Evolutionary conservation across 139 green algal genomes (phyloP), one percentile per base, ranked within the genome.

Genomic region (Helicosporidium sp.): DNA sequence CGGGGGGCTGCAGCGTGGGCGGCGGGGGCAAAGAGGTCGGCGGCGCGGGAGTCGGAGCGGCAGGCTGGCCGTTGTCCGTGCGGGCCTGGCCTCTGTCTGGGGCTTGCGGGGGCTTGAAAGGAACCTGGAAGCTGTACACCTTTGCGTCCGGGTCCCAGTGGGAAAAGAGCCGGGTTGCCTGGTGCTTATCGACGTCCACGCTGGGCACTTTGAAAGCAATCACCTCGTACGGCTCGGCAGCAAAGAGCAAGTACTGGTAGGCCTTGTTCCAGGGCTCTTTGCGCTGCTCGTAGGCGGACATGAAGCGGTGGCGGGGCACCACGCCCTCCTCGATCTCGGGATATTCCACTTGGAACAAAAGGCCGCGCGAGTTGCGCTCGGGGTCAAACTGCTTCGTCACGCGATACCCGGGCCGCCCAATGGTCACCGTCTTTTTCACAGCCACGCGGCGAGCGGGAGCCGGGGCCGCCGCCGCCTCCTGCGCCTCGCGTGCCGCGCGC

Each of bases 261-360:
- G 55, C 59, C 63, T 84, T 83, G 66, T 94, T 77, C 40, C 73
- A 77, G 1, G 77, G 52, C 70, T 98, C 90, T 26, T 87, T 68
- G 12, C 62, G 60, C 72, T 97, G 89, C 75, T 99, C 90, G 58
- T 83, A 95, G 6, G 77, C 69, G 18, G 60, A 82, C 89, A 99
- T 97, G 75, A 99, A 93, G 50, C 90, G 74, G 68, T 99, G 86
- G 7, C 90, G 66, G 5, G 90, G 90, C 51, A 70, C 74, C 10
- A 33, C 61, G 47, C 71, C 78, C 35, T 91, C 79, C 58, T 95
- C 87, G 28, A 94, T 94, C 69, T 98, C 89, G 0, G 88, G 89
- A 64, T 92, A 96, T 45, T 98, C 88, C 33, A 91, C 82, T 79
- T 96, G 84, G 61, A 99, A 97, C 10, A 99, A 67, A 51, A 99